Base-by-base conservation (phyloP, 2,329 filamentous ascomycete species). In the Trichoderma simmonsii region DNA sequence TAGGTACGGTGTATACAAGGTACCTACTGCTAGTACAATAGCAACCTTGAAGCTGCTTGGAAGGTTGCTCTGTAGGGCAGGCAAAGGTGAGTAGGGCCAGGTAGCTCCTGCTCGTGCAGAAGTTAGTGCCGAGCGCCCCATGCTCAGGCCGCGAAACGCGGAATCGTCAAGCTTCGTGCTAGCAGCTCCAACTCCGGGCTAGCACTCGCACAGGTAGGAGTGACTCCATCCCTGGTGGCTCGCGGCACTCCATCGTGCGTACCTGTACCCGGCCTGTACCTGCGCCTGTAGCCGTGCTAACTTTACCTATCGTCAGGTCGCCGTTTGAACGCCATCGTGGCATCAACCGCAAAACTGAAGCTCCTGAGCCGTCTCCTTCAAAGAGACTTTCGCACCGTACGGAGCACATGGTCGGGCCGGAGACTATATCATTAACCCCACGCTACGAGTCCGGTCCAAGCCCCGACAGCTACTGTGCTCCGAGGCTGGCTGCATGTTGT, bases 331-430 rank as follows among this genome's bases (percentile, higher is more conserved):
- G 51, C 34, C 51, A 59, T 59, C 64, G 36, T 30, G 51, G 51
- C 51, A 21, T 67, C 34, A 34, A 43, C 30, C 34, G 34, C 60
- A 28, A 18, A n/a, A 15, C 1, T n/a, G 34, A 30, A 64, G 28
- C n/a, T 30, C 61, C 43, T 51, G 43, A 64, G 24, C 61, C 36
- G 18, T 9, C 14, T 32, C 26, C 4, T 5, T 9, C 28, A 69
- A 64, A 68, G 65, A 72, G 65, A 72, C 71, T 69, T 70, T 72
- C 65, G 71, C 71, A 72, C 71, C 51, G 71, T 72, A 70, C 71
- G 71, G 65, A 72, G 66, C 61, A 70, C 59, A 24, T 70, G 71
- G 71, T 70, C 66, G 71, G 71, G 30, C 71, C 71, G 71, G 71
- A 72, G 71, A 60, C 43, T 56, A 70, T 15, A 21, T 60, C 28